Evolutionary conservation across 805 yeast genomes (phyloP).

Genomic region (Cyberlindnera misumaiensis): DNA sequence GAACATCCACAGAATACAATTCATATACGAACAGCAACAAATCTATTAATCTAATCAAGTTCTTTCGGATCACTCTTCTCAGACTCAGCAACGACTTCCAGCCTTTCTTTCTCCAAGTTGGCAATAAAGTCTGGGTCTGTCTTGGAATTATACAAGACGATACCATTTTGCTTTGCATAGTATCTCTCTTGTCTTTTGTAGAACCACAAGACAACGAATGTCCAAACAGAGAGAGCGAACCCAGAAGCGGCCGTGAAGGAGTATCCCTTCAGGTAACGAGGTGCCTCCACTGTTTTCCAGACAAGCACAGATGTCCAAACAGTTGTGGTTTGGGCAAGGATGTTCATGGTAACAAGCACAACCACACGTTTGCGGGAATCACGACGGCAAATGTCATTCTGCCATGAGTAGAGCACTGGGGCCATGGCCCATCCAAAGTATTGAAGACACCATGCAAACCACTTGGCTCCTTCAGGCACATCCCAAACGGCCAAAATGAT

Average conservation of each 20-base stretch:
- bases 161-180: conserved; percentile 32
- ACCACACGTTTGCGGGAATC: conserved; percentile 48
- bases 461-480: conserved; percentile 44
- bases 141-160: conserved; percentile 25
- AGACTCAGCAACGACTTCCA: too few species aligned
- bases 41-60: too few species aligned
- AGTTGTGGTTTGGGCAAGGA: conserved; percentile 43
- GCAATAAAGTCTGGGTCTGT: background rate
- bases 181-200: conserved; percentile 34
- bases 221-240: conserved; percentile 23
- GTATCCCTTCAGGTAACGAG: conserved; percentile 48
- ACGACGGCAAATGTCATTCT: conserved; percentile 48
- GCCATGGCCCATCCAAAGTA: conserved; percentile 44
- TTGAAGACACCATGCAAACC: conserved; percentile 37
- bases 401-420: conserved; percentile 53
- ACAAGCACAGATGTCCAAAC: conserved; percentile 38
- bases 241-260: conserved; percentile 32
- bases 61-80: too few species aligned
- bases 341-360: conserved; percentile 37
- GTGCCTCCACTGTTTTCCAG: conserved; percentile 42
- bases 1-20: too few species aligned
- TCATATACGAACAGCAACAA: too few species aligned
- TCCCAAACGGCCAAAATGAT: conserved; percentile 45
- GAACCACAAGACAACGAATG: conserved; percentile 26
- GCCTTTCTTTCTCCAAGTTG: too few species aligned